These are phyloP conservation scores for Xanthoceras sorbifolium DNA, from an alignment of 345 rosid species.

Conservation along the genomic window DNA sequence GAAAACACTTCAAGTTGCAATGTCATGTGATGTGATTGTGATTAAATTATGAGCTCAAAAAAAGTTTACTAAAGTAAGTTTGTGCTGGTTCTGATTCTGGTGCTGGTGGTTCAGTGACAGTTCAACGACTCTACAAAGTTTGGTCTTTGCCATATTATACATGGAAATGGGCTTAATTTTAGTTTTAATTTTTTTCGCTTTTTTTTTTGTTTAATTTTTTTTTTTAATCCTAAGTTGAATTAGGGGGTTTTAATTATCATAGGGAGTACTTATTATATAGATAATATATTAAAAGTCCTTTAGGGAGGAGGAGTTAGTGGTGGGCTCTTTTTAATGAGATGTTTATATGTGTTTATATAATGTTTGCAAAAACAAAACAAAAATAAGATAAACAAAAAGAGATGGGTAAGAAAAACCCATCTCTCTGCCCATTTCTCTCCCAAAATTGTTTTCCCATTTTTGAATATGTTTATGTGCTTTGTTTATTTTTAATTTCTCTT, in stretches of 20 bases:
- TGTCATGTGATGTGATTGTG: too few species aligned
- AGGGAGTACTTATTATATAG: conserved; percentile 48
- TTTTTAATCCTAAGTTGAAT: conserved; percentile 38
- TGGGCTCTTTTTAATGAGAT: conserved; percentile 39
- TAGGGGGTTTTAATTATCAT: conserved; percentile 45
- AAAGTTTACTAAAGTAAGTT: background rate
- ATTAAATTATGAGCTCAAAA: conserved; percentile 20
- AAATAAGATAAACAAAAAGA: conserved; percentile 22
- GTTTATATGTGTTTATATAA: conserved; percentile 55
- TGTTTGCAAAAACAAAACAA: conserved; percentile 24
- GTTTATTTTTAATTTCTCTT: background rate
- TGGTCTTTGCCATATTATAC: conserved; percentile 49
- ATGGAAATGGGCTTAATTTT: conserved; percentile 49
- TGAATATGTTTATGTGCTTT: background rate
- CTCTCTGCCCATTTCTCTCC: conserved; percentile 24
- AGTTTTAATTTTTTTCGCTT: conserved; percentile 17
- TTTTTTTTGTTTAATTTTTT: conserved; percentile 13
- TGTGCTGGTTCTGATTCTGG: conserved; percentile 10
- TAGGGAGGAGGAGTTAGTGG: conserved; percentile 21
- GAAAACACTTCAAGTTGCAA: conserved; percentile 91
- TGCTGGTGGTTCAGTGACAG: conserved; percentile 21
- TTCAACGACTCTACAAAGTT: conserved; percentile 22
- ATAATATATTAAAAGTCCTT: conserved; percentile 31
- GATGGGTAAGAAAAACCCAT: conserved; percentile 21
- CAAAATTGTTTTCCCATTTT: background rate